Conservation (phyloP, 495 filamentous ascomycete species). For the Penicillium mononematosum region DNA sequence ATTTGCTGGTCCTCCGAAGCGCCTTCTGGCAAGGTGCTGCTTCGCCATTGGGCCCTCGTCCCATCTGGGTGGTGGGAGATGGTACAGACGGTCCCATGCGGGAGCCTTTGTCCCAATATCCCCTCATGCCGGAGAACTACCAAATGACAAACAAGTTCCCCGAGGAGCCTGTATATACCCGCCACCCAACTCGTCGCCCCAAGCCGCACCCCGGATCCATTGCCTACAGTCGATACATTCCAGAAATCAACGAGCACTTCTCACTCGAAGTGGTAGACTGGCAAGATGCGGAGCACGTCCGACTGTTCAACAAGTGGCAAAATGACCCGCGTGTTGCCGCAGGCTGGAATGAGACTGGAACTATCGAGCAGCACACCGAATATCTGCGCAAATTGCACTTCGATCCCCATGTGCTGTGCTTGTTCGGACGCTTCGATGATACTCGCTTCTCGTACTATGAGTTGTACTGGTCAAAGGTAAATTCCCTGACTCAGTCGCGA, state of each 20-base stretch:
- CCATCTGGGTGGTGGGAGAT: constrained; percentile 53
- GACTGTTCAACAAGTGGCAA: constrained; percentile 65
- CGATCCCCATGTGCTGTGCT: constrained; percentile 60
- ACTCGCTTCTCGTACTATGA: constrained; percentile 66
- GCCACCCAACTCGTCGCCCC: constrained; percentile 58
- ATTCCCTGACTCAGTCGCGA: not conserved
- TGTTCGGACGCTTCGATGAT: constrained; percentile 63
- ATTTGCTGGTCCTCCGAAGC: constrained; percentile 35
- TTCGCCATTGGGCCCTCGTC: constrained; percentile 61
- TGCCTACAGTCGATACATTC: constrained; percentile 67
- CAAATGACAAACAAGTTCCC: constrained; percentile 55
- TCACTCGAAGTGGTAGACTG: constrained; percentile 63
- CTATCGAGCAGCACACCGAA: constrained; percentile 59
- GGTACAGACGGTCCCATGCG: constrained; percentile 39
- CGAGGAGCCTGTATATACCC: constrained; percentile 43
- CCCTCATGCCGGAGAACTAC: constrained; percentile 54
- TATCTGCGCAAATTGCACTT: constrained; percentile 59
- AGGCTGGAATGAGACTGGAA: constrained; percentile 68
- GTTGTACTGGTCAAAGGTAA: constrained; percentile 69
- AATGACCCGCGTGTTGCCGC: constrained; percentile 69
- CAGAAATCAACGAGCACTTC: constrained; percentile 64
- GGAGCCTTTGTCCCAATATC: constrained; percentile 40
- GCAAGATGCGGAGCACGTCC: constrained; percentile 51
- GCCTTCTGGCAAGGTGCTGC: constrained; percentile 71
- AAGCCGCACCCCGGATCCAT: constrained; percentile 62